Percentiles rank a stretch among this genome's conserved stretches.
Conservation (phyloP, 2,329 filamentous ascomycete species). For the Penicillium fuscoglaucum region DNA sequence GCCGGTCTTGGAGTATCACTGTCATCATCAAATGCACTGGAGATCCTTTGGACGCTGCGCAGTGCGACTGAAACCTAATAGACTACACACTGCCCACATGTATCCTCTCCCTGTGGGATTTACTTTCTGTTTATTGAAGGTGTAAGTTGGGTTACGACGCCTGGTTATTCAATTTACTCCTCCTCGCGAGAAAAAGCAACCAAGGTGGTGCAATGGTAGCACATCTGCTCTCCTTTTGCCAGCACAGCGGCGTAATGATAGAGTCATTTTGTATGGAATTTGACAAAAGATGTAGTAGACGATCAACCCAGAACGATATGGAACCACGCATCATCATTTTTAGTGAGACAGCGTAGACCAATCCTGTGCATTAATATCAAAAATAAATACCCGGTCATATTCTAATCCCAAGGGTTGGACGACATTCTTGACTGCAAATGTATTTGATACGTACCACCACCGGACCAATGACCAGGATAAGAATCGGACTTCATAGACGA, state of each 20-base stretch:
- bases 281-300: not conserved
- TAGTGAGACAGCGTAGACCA: not conserved
- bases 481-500: no score
- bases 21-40: no score
- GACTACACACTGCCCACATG: not conserved
- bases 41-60: not conserved
- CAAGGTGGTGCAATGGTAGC: no score
- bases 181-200: no score
- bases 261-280: no score
- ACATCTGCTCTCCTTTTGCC: not conserved
- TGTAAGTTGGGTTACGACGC: not conserved
- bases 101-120: not conserved
- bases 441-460: no score
- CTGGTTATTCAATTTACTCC: no score
- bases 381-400: not conserved
- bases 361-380: not conserved
- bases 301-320: not conserved
- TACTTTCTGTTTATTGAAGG: not conserved
- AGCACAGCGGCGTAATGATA: not conserved
- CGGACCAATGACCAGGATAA: no score
- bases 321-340: not conserved
- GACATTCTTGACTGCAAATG: no score
- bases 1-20: no score
- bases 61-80: not conserved
- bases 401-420: no score